phyloP scores from a whole-genome alignment of 176 grass and related monocot species.

The Musa acuminata region DNA sequence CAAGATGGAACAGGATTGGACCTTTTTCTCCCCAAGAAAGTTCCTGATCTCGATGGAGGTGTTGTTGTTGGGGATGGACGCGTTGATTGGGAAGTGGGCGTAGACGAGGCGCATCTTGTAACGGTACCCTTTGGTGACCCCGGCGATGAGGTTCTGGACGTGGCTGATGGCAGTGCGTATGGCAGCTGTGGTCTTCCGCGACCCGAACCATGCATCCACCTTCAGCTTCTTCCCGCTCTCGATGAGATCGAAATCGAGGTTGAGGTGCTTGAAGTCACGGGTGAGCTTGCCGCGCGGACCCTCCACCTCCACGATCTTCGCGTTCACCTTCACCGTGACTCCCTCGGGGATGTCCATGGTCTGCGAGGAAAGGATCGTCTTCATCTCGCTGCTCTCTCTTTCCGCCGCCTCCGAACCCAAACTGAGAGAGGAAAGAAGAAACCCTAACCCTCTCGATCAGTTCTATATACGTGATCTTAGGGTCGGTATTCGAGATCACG shows the following conservation, averaged over 20 bases:
- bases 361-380: background rate
- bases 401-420: no score
- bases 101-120: conserved; percentile 17
- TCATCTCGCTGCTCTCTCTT: background rate
- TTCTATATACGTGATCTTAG: no score
- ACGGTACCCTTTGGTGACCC: conserved; percentile 10
- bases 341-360: conserved; percentile 1
- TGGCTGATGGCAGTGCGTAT: conserved; percentile 17
- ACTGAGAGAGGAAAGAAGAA: no score
- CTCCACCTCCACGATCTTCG: conserved; percentile 6
- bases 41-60: conserved; percentile 3
- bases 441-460: no score
- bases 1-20: background rate
- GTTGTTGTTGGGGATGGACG: background rate
- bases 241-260: background rate
- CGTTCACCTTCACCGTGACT: conserved; percentile 6
- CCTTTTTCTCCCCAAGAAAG: conserved; percentile 17
- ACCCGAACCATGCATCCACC: conserved; percentile 13
- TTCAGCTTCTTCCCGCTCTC: background rate
- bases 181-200: conserved; percentile 4
- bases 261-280: conserved; percentile 4
- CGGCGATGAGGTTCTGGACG: conserved; percentile 5
- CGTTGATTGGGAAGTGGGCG: conserved; percentile 16
- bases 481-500: no score
- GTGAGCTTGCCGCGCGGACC: background rate